phyloP scores from a whole-genome alignment of 371 early-diverging fungal species.

The Zychaea mexicana region DNA sequence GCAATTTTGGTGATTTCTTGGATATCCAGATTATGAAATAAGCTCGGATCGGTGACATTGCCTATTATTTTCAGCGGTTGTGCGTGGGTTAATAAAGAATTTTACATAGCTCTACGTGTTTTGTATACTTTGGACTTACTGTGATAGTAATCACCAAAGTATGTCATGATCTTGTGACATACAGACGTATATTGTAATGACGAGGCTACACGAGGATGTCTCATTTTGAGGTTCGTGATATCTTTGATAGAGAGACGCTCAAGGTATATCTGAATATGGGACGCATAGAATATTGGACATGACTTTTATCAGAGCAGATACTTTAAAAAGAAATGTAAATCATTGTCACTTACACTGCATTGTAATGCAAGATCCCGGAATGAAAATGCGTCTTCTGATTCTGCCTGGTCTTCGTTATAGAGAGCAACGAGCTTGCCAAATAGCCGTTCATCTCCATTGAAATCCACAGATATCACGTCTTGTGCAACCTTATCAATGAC shows the following conservation, averaged over 20 bases:
- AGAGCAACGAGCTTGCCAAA: conserved; percentile 70
- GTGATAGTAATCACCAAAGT: conserved; percentile 57
- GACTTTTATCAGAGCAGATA: too few relatives aligned
- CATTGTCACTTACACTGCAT: conserved; percentile 62
- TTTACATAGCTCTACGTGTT: too few relatives aligned
- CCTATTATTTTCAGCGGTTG: too few relatives aligned
- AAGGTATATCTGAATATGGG: conserved; percentile 50
- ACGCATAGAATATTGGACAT: too few relatives aligned
- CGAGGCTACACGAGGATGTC: conserved; percentile 70
- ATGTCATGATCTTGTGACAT: conserved; percentile 57
- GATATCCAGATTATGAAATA: conserved; percentile 59
- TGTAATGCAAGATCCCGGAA: conserved; percentile 78
- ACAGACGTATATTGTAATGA: conserved; percentile 66
- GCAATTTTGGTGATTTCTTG: conserved; percentile 74
- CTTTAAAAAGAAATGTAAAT: not conserved
- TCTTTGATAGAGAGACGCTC: conserved; percentile 70
- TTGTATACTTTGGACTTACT: conserved; percentile 30
- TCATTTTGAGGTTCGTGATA: conserved; percentile 68
- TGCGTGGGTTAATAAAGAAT: too few relatives aligned
- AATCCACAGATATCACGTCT: conserved; percentile 61
- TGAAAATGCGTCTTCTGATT: conserved; percentile 74
- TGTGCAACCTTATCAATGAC: conserved; percentile 64
- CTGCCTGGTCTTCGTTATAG: conserved; percentile 77
- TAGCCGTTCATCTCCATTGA: conserved; percentile 72
- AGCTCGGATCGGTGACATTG: conserved; percentile 49